These are phyloP conservation scores for Emergomyces africanus DNA, from an alignment of 2,329 filamentous ascomycete genomes.

Conservation along the genomic window DNA sequence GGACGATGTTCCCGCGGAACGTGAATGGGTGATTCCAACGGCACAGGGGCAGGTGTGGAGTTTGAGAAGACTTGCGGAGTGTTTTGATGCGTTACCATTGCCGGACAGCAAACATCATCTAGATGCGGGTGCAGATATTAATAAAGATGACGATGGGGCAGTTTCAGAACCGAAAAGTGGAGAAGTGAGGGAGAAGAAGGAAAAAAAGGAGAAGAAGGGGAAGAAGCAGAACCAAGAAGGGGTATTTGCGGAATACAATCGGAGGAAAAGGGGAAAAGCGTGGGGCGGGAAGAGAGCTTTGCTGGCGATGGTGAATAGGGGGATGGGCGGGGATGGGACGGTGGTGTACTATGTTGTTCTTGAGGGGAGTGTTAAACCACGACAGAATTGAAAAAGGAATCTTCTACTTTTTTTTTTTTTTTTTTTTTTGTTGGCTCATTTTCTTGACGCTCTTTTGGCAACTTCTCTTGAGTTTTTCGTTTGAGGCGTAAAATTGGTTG, in stretches of 20 bases:
- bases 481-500: neutral
- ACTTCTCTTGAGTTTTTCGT: too few species aligned
- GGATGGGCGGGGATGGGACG: conserved; percentile 44
- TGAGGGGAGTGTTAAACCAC: conserved; percentile 51
- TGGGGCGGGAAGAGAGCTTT: conserved; percentile 43
- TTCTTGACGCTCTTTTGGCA: neutral
- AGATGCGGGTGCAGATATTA: neutral
- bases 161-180: neutral
- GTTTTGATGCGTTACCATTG: conserved; percentile 40
- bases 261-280: conserved; percentile 20
- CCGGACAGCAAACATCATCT: conserved; percentile 13
- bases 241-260: conserved; percentile 20
- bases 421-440: neutral
- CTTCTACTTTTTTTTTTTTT: neutral
- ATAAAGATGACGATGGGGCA: conserved; percentile 5
- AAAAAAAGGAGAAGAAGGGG: conserved; percentile 12
- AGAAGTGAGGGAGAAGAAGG: conserved; percentile 7
- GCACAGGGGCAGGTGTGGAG: conserved; percentile 49
- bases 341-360: conserved; percentile 54
- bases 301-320: conserved; percentile 42
- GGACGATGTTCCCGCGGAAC: conserved; percentile 36
- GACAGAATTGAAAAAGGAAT: conserved; percentile 40
- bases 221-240: conserved; percentile 16
- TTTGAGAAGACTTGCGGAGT: conserved; percentile 39
- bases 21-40: conserved; percentile 48